These are phyloP conservation scores for Rhododendron vialii DNA, from an alignment of 148 eudicot species.

Conservation along the genomic window DNA sequence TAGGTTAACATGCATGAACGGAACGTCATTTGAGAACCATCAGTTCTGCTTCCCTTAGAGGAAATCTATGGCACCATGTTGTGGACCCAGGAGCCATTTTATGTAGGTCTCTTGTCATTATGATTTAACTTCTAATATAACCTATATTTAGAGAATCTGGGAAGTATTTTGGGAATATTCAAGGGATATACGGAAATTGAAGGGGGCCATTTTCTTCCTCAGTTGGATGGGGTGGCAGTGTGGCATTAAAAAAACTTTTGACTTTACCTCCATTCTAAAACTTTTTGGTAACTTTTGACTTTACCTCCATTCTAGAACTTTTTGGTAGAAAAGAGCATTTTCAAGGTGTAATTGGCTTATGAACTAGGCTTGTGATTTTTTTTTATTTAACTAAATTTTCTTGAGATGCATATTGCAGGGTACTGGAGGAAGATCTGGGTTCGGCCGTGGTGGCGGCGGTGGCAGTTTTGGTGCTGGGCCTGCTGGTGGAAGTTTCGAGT, in stretches of 20 bases:
- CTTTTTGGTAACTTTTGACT: not conserved
- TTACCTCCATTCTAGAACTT: not conserved
- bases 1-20: not conserved
- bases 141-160: not conserved
- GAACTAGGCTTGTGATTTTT: not conserved
- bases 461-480: conserved; percentile 37
- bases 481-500: conserved; percentile 12
- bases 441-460: conserved; percentile 67
- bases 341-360: not conserved
- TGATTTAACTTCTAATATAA: not conserved
- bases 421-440: conserved; percentile 54
- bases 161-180: not conserved
- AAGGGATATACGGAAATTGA: not conserved
- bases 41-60: not conserved
- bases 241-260: not conserved
- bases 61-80: not conserved
- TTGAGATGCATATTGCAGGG: conserved; percentile 38
- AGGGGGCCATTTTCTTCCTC: not conserved
- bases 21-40: not conserved
- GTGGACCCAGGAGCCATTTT: not conserved
- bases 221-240: not conserved
- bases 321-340: not conserved
- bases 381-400: not conserved
- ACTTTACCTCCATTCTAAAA: not conserved
- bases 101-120: not conserved